A percentile compares a stretch with the other conserved stretches of the same genome.
Evolutionary conservation across 306 rosid species (phyloP).

Genomic region (Oxytropis ochrocephala): DNA sequence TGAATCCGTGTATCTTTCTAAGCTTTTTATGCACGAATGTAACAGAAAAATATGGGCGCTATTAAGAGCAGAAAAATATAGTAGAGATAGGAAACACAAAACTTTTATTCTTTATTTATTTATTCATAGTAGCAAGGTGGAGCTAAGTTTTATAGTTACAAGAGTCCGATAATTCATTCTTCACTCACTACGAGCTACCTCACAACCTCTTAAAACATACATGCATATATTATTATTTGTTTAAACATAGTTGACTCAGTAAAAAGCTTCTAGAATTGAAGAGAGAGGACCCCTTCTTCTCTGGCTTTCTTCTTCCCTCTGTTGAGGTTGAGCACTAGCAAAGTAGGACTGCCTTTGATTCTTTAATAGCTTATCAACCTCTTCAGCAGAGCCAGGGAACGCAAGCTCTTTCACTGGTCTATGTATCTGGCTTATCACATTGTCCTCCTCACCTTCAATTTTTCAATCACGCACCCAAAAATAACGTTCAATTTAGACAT

Average conservation of each 20-base stretch:
- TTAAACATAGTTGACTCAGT: not conserved
- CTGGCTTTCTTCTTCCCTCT: not conserved
- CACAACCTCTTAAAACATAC: not conserved
- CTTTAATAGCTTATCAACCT: constrained; percentile 20
- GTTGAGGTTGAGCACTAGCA: constrained; percentile 18
- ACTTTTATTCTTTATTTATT: not conserved
- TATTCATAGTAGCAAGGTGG: not conserved
- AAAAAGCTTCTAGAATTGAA: constrained; percentile 11
- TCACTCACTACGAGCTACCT: not conserved
- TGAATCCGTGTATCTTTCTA: too few species aligned
- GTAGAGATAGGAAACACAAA: too few species aligned
- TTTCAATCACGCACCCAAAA: not conserved
- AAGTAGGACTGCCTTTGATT: constrained; percentile 29
- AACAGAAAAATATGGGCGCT: too few species aligned
- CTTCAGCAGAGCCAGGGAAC: constrained; percentile 19
- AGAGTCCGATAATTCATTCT: not conserved
- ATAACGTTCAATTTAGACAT: not conserved
- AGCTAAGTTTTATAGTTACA: not conserved
- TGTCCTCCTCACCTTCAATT: constrained; percentile 26
- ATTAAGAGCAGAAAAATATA: too few species aligned
- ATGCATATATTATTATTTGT: not conserved
- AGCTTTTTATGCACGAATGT: too few species aligned
- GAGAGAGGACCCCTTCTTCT: not conserved
- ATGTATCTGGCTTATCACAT: constrained; percentile 27
- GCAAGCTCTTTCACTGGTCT: constrained; percentile 19